A percentile compares a stretch with the other conserved stretches of the same genome.
These are phyloP conservation scores for Mortierella hygrophila DNA, from an alignment of 192 early-diverging fungal species.

Conservation along the genomic window DNA sequence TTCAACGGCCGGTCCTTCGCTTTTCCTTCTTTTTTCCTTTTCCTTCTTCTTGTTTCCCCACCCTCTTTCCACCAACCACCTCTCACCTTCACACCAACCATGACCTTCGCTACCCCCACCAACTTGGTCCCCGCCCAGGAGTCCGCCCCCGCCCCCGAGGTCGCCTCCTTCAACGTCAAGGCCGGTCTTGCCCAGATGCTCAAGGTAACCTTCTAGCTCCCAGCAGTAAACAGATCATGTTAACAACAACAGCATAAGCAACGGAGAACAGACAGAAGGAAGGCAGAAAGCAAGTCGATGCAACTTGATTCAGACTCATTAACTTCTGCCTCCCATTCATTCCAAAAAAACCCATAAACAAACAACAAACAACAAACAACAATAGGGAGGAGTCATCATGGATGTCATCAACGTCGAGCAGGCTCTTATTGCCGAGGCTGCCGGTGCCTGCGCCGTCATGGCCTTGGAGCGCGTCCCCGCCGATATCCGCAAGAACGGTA, in stretches of 20 bases:
- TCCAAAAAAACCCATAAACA: background rate
- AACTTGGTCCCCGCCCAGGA: slow-evolving; percentile 58
- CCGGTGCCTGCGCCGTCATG: slow-evolving; percentile 98
- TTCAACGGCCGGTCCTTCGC: background rate
- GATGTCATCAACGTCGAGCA: slow-evolving; percentile 98
- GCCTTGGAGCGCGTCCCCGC: slow-evolving; percentile 98
- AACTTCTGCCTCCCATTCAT: background rate
- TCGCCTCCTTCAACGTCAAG: slow-evolving; percentile 86
- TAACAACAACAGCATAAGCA: background rate
- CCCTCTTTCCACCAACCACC: background rate
- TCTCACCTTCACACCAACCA: slow-evolving; percentile 7
- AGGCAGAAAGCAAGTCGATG: background rate
- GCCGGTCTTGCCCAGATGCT: slow-evolving; percentile 97
- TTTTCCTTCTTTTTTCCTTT: slow-evolving; percentile 14
- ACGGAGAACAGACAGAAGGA: background rate
- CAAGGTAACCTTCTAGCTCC: slow-evolving; percentile 73
- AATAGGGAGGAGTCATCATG: slow-evolving; percentile 98
- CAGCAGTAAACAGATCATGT: background rate
- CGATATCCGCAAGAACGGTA: slow-evolving; percentile 97
- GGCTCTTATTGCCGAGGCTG: slow-evolving; percentile 96
- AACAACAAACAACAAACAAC: background rate
- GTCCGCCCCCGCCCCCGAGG: slow-evolving; percentile 30
- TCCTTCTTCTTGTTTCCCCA: slow-evolving; percentile 10
- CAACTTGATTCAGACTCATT: background rate
- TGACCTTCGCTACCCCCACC: slow-evolving; percentile 60